phyloP scores from a whole-genome alignment of 176 grass and related monocot genomes.

The Otatea glauca region DNA sequence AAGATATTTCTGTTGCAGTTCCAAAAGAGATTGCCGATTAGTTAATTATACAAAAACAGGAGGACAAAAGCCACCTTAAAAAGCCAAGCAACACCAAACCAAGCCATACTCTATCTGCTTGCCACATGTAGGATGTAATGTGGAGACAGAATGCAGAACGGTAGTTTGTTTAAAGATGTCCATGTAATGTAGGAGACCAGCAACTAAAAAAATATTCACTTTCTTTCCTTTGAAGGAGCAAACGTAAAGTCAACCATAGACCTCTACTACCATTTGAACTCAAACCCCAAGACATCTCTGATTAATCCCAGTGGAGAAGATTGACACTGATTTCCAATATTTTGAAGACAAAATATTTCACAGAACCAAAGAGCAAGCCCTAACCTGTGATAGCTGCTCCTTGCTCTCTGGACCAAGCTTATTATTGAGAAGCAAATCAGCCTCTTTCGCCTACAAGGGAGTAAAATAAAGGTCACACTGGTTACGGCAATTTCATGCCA shows the following conservation, averaged over 20 bases:
- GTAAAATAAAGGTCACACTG: conserved; percentile 43
- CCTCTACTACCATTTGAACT: conserved; percentile 29
- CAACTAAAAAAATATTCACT: background rate
- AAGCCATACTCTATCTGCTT: conserved; percentile 7
- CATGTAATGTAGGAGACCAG: background rate
- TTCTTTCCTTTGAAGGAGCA: conserved; percentile 7
- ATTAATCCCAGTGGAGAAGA: background rate
- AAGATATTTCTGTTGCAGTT: background rate
- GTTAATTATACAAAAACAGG: conserved; percentile 18
- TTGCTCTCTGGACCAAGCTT: conserved; percentile 68
- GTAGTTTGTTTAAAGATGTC: conserved; percentile 25
- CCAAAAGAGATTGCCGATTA: background rate
- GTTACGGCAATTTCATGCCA: conserved; percentile 32
- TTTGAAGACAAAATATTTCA: conserved; percentile 24
- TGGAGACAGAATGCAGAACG: conserved; percentile 11
- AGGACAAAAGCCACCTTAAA: background rate
- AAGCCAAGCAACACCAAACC: background rate
- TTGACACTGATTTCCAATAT: conserved; percentile 7
- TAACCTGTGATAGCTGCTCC: conserved; percentile 93
- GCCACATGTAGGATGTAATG: conserved; percentile 11
- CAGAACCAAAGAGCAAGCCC: conserved; percentile 44
- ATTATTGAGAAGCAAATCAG: conserved; percentile 71
- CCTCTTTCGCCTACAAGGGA: conserved; percentile 75
- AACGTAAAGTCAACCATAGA: conserved; percentile 1
- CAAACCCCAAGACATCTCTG: conserved; percentile 21